Percentiles rank a stretch among this genome's conserved stretches.
Conservation (phyloP, 2,329 filamentous ascomycete genomes). For the Penicillium sp. region DNA sequence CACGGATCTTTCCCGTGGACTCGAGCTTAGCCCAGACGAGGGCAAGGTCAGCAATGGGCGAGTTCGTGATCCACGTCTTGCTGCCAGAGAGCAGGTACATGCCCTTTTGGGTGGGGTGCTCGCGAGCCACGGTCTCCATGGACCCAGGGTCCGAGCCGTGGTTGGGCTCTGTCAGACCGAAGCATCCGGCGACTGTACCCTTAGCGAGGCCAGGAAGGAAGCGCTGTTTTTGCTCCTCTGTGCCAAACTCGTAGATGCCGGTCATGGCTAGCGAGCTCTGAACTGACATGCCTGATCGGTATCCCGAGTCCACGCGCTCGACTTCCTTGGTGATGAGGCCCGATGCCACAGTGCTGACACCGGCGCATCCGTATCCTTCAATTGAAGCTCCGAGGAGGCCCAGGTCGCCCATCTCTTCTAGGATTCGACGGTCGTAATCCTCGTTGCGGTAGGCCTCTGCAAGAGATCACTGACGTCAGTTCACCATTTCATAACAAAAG, state of each 20-base stretch:
- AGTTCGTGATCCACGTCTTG: slow-evolving; percentile 97
- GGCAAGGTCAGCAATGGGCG: slow-evolving; percentile 80
- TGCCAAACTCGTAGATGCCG: slow-evolving; percentile 82
- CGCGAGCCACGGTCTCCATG: slow-evolving; percentile 85
- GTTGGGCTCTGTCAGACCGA: slow-evolving; percentile 89
- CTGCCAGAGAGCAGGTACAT: slow-evolving; percentile 75
- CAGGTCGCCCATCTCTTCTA: slow-evolving; percentile 88
- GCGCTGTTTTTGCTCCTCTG: slow-evolving; percentile 81
- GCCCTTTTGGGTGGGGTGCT: slow-evolving; percentile 79
- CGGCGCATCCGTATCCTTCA: slow-evolving; percentile 83
- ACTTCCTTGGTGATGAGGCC: slow-evolving; percentile 88
- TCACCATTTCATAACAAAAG: not conserved
- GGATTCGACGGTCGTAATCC: slow-evolving; percentile 78
- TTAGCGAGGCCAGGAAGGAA: slow-evolving; percentile 79
- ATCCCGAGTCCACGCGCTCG: slow-evolving; percentile 86
- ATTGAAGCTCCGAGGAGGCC: slow-evolving; percentile 86
- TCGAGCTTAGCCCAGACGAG: slow-evolving; percentile 92
- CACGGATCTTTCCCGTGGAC: slow-evolving; percentile 88
- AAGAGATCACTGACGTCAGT: slow-evolving; percentile 2
- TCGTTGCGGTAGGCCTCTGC: slow-evolving; percentile 83
- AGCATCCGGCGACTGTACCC: slow-evolving; percentile 78
- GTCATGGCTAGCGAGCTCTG: slow-evolving; percentile 94
- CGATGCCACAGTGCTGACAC: slow-evolving; percentile 82
- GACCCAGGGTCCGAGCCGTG: slow-evolving; percentile 88
- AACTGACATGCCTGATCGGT: slow-evolving; percentile 89